Percentiles rank a stretch among this genome's conserved stretches.
Evolutionary conservation across 176 grass and related monocot genomes (phyloP).

Genomic region (Bonia amplexicaulis): DNA sequence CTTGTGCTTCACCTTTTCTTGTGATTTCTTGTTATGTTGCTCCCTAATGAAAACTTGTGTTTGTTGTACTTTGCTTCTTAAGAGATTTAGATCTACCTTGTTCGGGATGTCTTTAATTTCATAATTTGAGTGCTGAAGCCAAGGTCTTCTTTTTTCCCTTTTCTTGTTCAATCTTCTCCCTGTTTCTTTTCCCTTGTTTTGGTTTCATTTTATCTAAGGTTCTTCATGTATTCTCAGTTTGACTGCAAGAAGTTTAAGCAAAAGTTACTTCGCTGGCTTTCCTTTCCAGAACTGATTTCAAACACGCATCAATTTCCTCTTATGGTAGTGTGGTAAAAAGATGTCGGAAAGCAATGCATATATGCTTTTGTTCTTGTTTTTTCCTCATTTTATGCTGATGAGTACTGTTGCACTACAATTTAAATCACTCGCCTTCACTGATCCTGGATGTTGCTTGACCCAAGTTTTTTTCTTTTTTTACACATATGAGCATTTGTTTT

Average conservation of each 20-base stretch:
- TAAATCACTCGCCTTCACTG: neutral
- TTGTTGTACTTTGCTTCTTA: neutral
- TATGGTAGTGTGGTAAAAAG: conserved; percentile 2
- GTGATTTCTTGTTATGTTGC: neutral
- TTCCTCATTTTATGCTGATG: conserved; percentile 22
- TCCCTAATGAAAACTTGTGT: neutral
- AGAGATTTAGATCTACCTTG: conserved; percentile 16
- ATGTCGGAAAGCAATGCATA: neutral
- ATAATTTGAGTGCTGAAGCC: neutral
- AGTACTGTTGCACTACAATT: neutral
- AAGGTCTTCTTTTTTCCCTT: neutral
- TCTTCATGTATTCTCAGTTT: neutral
- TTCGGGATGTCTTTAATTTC: neutral
- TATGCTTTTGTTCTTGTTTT: conserved; percentile 5
- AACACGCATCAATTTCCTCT: conserved; percentile 14
- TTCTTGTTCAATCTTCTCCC: neutral
- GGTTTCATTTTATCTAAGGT: conserved; percentile 1
- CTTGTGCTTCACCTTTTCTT: neutral
- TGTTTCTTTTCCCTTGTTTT: neutral
- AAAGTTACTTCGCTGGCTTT: neutral
- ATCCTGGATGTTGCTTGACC: neutral
- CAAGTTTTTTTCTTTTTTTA: neutral
- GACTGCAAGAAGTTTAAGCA: neutral
- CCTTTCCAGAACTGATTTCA: neutral
- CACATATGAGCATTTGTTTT: neutral